Evolutionary conservation across 352 stramenopile genomes (phyloP).

Genomic region (Pythium phragmitis): DNA sequence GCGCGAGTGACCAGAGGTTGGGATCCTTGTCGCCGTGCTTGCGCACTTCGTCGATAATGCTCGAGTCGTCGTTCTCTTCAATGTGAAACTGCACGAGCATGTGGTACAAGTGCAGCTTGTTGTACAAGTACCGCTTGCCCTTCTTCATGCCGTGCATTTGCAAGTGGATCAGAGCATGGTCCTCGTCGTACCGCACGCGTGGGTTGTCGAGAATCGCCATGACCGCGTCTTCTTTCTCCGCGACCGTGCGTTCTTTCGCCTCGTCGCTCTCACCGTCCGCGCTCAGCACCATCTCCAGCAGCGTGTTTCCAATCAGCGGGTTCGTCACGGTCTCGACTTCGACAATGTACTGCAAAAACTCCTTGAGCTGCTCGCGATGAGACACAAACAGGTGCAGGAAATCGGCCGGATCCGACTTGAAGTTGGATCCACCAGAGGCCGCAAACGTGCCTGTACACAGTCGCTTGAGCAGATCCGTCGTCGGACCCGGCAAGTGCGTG

Average conservation of each 20-base stretch:
- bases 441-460: slow-evolving; percentile 89
- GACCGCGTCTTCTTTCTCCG: slow-evolving; percentile 79
- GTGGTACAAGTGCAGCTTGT: slow-evolving; percentile 93
- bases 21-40: slow-evolving; percentile 88
- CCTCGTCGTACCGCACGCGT: slow-evolving; percentile 88
- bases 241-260: slow-evolving; percentile 30
- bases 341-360: slow-evolving; percentile 90
- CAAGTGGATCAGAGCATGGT: slow-evolving; percentile 92
- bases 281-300: slow-evolving; percentile 88
- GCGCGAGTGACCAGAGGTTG: slow-evolving; percentile 88
- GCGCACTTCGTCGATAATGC: slow-evolving; percentile 87
- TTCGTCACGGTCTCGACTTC: slow-evolving; percentile 87
- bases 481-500: slow-evolving; percentile 81
- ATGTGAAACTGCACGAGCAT: slow-evolving; percentile 95
- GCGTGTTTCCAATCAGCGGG: slow-evolving; percentile 87
- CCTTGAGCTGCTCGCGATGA: slow-evolving; percentile 83
- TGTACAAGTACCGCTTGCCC: slow-evolving; percentile 93
- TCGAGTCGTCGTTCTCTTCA: slow-evolving; percentile 89
- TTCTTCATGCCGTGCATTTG: slow-evolving; percentile 92
- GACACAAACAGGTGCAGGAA: slow-evolving; percentile 94
- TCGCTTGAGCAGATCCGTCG: slow-evolving; percentile 88
- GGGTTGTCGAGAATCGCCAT: slow-evolving; percentile 90
- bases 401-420: slow-evolving; percentile 82
- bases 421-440: slow-evolving; percentile 12
- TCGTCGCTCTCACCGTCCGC: slow-evolving; percentile 47